Percentiles rank a stretch among this genome's conserved stretches.
Evolutionary conservation across 352 stramenopile species (phyloP).

Genomic region (Globisporangium middletonii): DNA sequence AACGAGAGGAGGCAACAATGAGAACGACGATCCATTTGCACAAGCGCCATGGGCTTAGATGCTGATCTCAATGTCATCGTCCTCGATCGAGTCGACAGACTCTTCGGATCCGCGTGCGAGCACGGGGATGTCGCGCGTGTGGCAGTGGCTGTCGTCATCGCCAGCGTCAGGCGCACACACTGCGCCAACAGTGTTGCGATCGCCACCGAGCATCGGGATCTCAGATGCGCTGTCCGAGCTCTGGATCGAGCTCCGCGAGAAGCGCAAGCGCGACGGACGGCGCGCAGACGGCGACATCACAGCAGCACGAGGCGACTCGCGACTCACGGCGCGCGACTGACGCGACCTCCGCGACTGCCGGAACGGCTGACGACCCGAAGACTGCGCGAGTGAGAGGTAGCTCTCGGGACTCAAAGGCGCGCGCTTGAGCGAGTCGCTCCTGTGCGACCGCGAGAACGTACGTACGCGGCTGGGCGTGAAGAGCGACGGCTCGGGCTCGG

Average conservation of each 20-base stretch:
- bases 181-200: not conserved
- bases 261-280: conserved; percentile 1
- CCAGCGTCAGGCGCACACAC: no score
- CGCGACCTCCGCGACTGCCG: conserved; percentile 2
- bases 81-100: conserved; percentile 15
- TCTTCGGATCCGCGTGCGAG: conserved; percentile 13
- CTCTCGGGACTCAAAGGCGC: conserved; percentile 4
- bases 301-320: not conserved
- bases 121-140: conserved; percentile 14
- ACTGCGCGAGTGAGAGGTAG: conserved; percentile 7
- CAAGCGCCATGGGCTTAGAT: conserved; percentile 5
- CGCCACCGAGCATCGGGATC: conserved; percentile 9
- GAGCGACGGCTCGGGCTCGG: conserved; percentile 5
- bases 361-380: conserved; percentile 2
- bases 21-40: not conserved
- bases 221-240: conserved; percentile 7
- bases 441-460: conserved; percentile 1
- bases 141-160: not conserved
- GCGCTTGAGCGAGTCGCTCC: conserved; percentile 3
- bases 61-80: conserved; percentile 18
- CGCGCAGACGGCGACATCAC: not conserved
- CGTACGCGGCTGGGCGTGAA: conserved; percentile 17
- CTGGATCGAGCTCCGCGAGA: conserved; percentile 2
- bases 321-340: not conserved
- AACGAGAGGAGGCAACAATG: not conserved